phyloP scores from a whole-genome alignment of 2,329 filamentous ascomycete species.

The Thyridium curvatum region DNA sequence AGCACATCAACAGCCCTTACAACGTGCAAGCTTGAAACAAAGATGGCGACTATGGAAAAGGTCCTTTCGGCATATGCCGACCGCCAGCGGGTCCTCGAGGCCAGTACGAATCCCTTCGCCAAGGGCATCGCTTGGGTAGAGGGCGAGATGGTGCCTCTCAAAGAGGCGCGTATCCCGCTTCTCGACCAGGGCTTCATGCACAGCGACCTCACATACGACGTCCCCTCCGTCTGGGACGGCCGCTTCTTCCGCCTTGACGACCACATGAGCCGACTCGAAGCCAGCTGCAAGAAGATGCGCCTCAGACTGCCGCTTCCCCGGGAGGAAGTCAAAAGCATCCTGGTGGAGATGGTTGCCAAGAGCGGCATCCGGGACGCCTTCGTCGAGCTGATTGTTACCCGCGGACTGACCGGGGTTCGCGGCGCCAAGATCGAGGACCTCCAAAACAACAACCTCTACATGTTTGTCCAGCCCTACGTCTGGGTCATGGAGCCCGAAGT shows the following conservation, averaged over 20 bases:
- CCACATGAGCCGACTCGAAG: slow-evolving; percentile 36
- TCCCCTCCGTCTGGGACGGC: slow-evolving; percentile 44
- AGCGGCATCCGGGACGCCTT: slow-evolving; percentile 42
- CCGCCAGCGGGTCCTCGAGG: slow-evolving; percentile 15
- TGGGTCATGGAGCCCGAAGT: slow-evolving; percentile 42
- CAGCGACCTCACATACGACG: slow-evolving; percentile 46
- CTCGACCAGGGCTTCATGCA: slow-evolving; percentile 46
- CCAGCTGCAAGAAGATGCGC: slow-evolving; percentile 37
- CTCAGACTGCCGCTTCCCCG: slow-evolving; percentile 32
- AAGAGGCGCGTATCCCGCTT: slow-evolving; percentile 41
- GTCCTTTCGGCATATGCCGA: slow-evolving; percentile 6
- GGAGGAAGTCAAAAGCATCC: slow-evolving; percentile 28
- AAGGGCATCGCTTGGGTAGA: slow-evolving; percentile 39
- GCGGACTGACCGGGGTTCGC: slow-evolving; percentile 35
- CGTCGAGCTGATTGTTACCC: slow-evolving; percentile 43
- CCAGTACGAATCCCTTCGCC: slow-evolving; percentile 29
- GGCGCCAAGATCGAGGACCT: slow-evolving; percentile 24
- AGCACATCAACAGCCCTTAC: no score
- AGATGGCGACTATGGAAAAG: slow-evolving; percentile 7
- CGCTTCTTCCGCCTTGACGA: slow-evolving; percentile 45
- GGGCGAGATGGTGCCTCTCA: slow-evolving; percentile 32
- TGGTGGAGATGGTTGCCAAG: slow-evolving; percentile 37
- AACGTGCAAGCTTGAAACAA: no score
- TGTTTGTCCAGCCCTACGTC: slow-evolving; percentile 40
- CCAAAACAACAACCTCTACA: slow-evolving; percentile 34